These are phyloP conservation scores for Chamaecrista fasciculata DNA, from an alignment of 306 rosid genomes.

Conservation along the genomic window DNA sequence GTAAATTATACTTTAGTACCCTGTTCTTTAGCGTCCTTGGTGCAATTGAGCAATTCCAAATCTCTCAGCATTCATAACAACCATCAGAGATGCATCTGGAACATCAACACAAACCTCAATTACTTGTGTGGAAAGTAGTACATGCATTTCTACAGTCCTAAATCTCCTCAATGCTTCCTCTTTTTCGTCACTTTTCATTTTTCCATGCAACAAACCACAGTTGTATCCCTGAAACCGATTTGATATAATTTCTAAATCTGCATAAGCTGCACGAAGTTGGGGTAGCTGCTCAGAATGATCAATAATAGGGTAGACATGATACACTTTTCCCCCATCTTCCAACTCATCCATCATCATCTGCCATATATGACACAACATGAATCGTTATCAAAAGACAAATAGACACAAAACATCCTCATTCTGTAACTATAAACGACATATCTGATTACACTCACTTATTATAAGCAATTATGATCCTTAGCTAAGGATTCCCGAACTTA, in stretches of 20 bases:
- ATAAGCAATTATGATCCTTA: slow-evolving; percentile 4
- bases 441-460: not conserved
- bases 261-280: slow-evolving; percentile 90
- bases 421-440: not conserved
- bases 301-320: slow-evolving; percentile 86
- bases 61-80: slow-evolving; percentile 95
- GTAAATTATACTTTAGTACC: too few species aligned
- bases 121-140: slow-evolving; percentile 91
- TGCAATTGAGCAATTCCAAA: slow-evolving; percentile 96
- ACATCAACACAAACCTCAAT: slow-evolving; percentile 94
- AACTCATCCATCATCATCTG: slow-evolving; percentile 90
- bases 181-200: slow-evolving; percentile 85
- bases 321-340: slow-evolving; percentile 76
- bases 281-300: slow-evolving; percentile 90
- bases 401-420: not conserved
- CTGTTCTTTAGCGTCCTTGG: too few species aligned
- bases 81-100: slow-evolving; percentile 99
- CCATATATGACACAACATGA: slow-evolving; percentile 20
- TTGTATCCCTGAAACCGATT: slow-evolving; percentile 57
- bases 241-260: slow-evolving; percentile 69
- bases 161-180: slow-evolving; percentile 77
- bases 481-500: not conserved
- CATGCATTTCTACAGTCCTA: slow-evolving; percentile 59
- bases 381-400: slow-evolving; percentile 16
- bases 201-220: slow-evolving; percentile 92